These are phyloP conservation scores for Eutrema salsugineum DNA, from an alignment of 441 rosid species.

Conservation along the genomic window DNA sequence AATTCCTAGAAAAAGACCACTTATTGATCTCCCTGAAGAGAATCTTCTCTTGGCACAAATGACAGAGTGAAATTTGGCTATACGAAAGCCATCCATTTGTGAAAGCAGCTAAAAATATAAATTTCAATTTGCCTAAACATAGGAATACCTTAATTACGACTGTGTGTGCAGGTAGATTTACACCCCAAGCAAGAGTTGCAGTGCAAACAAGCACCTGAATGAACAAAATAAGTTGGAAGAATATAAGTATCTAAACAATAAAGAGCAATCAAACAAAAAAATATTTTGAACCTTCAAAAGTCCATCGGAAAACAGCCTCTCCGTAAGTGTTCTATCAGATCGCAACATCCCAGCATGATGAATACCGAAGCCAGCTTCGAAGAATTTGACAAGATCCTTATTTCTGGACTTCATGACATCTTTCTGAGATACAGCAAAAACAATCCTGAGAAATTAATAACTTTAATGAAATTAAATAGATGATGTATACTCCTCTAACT, in stretches of 20 bases:
- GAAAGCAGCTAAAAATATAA: constrained; percentile 5
- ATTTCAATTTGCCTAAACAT: background rate
- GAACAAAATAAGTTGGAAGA: constrained; percentile 24
- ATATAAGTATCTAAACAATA: constrained; percentile 7
- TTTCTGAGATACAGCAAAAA: constrained; percentile 51
- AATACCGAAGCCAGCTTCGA: constrained; percentile 77
- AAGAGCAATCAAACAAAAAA: constrained; percentile 25
- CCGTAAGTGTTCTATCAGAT: constrained; percentile 93
- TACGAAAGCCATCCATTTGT: background rate
- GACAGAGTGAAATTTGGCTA: constrained; percentile 6
- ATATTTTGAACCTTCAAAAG: constrained; percentile 69
- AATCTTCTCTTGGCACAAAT: constrained; percentile 3
- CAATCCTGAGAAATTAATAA: constrained; percentile 3
- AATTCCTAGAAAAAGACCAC: background rate
- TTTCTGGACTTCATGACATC: constrained; percentile 96
- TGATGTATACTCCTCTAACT: constrained; percentile 8
- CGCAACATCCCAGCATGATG: constrained; percentile 99
- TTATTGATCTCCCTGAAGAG: constrained; percentile 11
- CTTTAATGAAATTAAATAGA: background rate
- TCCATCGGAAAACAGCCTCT: constrained; percentile 89
- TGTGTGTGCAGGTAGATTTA: constrained; percentile 97
- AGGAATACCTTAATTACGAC: constrained; percentile 92
- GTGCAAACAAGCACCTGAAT: constrained; percentile 96
- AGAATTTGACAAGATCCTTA: constrained; percentile 85
- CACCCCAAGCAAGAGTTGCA: constrained; percentile 99